phyloP scores from a whole-genome alignment of 169 alveolate genomes.

The Plasmodium gonderi region DNA sequence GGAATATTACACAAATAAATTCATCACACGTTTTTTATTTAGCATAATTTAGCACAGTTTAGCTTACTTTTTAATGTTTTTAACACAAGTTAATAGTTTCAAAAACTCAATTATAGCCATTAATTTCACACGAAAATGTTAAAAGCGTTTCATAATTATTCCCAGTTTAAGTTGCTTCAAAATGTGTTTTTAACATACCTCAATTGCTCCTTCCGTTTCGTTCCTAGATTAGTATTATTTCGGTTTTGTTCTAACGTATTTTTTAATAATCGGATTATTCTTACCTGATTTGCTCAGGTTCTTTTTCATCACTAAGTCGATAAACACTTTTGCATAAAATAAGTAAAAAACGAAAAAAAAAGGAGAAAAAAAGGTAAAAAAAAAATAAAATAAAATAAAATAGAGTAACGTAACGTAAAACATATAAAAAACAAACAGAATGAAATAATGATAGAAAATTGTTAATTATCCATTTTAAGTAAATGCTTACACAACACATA shows the following conservation, averaged over 20 bases:
- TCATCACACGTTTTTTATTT: not conserved
- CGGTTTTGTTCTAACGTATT: not conserved
- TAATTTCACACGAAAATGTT: not conserved
- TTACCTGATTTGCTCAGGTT: not conserved
- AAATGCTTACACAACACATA: conserved; percentile 2
- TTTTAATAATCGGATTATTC: not conserved
- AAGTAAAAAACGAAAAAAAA: not conserved
- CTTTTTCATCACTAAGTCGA: not conserved
- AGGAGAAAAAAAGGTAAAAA: not conserved
- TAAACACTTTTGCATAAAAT: not conserved
- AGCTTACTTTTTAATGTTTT: not conserved
- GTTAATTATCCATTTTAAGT: not conserved
- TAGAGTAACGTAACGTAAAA: not conserved
- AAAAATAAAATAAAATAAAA: not conserved
- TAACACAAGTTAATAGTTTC: no score
- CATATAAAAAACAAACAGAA: not conserved
- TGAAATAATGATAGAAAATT: not conserved
- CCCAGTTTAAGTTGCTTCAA: not conserved
- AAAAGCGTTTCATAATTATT: not conserved
- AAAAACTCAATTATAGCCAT: no score
- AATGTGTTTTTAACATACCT: not conserved
- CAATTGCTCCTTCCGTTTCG: not conserved
- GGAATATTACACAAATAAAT: not conserved
- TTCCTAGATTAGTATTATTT: not conserved
- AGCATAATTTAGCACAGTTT: not conserved